Base-by-base conservation (phyloP, 2,329 filamentous ascomycete genomes). In the Colletotrichum orchidophilum region DNA sequence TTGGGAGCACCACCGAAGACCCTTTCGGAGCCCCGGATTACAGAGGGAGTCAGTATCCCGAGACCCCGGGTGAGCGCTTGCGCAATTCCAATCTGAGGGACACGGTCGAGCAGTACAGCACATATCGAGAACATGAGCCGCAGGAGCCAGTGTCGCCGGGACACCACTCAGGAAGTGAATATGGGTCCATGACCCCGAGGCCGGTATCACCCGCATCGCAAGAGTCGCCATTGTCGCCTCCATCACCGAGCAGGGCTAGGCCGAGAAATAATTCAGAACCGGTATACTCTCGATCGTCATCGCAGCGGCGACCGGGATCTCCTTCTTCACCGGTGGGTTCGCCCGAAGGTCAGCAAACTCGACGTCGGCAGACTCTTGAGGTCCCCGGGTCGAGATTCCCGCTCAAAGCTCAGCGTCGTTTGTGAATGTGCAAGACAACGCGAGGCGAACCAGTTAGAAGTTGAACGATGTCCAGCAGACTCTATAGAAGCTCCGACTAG, bases 51-150 rank as follows among this genome's bases (percentile, higher is more conserved):
- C 80, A 83, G n/a, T 91, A 85, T 58, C 89, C 89, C 0, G 83
- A 86, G 64, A 81, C 89, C 0, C 89, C 89, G 0, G 89, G 87
- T 2, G 88, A 91, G 73, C 74, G 72, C 1, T 71, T 78, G 2
- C 82, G 86, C 33, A 89, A 89, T 57, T 46, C 39, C 6, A 18
- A 15, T 18, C 9, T 46, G 39, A 46, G 18, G 11, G 39, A 46
- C 1, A 83, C 85, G 29, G 81, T 79, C 55, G 78, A 81, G 33
- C 75, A 76, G 5, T 89, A 85, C 67, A 84, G 83, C 49, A 76
- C 72, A 4, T 74, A 66, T 11, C 77, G 77, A 18, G 78, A 82
- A 27, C 76, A 73, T 7, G 77, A 80, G 11, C 82, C 78, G 5
- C 78, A 77, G 27, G 59, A 74, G 18, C 77, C 77, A 78, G 78